Percentiles rank a stretch among this genome's conserved stretches.
Conservation (phyloP, 345 rosid genomes). For the Excoecaria agallocha region DNA sequence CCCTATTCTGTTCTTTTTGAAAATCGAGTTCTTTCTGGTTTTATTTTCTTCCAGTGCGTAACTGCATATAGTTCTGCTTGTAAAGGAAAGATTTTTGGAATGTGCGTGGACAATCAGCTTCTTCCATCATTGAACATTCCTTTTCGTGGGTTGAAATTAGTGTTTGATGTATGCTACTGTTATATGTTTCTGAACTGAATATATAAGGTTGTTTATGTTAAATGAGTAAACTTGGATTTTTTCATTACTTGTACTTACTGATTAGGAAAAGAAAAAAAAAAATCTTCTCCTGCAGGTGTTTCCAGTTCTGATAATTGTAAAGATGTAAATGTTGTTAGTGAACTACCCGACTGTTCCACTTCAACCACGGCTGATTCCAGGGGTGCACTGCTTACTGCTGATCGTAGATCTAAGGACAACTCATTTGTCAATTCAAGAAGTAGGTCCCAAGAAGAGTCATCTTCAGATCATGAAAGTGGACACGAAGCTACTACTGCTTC, state of each 20-base stretch:
- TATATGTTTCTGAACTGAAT: not conserved
- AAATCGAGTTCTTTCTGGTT: too few species aligned
- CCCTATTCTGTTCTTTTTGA: too few species aligned
- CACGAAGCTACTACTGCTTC: conserved; percentile 25
- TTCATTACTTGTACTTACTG: not conserved
- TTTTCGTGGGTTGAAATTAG: not conserved
- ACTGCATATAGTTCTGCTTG: not conserved
- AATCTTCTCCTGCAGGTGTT: conserved; percentile 39
- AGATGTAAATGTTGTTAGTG: conserved; percentile 82
- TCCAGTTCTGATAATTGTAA: conserved; percentile 58
- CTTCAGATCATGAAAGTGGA: conserved; percentile 42
- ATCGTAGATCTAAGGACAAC: conserved; percentile 34
- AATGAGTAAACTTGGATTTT: not conserved
- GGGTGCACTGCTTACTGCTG: conserved; percentile 27
- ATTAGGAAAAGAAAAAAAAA: not conserved
- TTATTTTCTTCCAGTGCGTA: too few species aligned
- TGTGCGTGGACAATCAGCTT: not conserved
- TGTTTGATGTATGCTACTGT: not conserved
- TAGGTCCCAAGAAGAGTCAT: conserved; percentile 35
- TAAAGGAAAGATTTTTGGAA: not conserved
- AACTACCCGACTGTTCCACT: conserved; percentile 48
- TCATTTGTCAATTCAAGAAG: conserved; percentile 33
- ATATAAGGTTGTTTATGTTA: not conserved
- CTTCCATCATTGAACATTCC: not conserved
- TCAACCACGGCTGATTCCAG: conserved; percentile 33